phyloP scores from a whole-genome alignment of 306 rosid genomes.

The Hippophae gyantsensis region DNA sequence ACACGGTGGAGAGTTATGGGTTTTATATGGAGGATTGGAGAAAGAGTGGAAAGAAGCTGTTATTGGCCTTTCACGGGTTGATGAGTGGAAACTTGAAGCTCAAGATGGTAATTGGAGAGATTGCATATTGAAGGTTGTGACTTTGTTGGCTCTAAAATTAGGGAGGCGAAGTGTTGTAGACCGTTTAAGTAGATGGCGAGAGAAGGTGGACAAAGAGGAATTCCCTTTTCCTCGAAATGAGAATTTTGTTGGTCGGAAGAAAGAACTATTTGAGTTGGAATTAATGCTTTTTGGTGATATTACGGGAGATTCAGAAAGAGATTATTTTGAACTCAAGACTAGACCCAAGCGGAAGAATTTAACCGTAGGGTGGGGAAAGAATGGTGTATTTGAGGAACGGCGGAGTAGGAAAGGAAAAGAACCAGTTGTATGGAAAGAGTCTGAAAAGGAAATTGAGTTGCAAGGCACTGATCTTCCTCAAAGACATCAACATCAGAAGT shows the following conservation, averaged over 20 bases:
- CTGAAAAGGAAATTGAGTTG: constrained; percentile 79
- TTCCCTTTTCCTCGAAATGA: constrained; percentile 64
- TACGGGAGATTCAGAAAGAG: constrained; percentile 62
- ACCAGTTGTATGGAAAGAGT: constrained; percentile 78
- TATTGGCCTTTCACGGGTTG: constrained; percentile 57
- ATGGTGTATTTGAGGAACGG: constrained; percentile 45
- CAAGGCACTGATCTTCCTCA: constrained; percentile 48
- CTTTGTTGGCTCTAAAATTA: constrained; percentile 51
- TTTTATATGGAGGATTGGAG: constrained; percentile 64
- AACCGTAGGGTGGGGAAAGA: constrained; percentile 57
- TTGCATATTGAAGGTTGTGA: constrained; percentile 59
- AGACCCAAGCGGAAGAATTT: constrained; percentile 54
- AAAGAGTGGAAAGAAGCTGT: constrained; percentile 81
- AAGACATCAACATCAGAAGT: constrained; percentile 34
- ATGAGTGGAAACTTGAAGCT: constrained; percentile 87
- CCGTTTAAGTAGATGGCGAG: constrained; percentile 63
- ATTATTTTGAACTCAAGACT: constrained; percentile 76
- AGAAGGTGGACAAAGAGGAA: constrained; percentile 71
- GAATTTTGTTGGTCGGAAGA: constrained; percentile 67
- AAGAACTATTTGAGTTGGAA: constrained; percentile 72
- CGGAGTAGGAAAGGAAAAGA: constrained; percentile 62
- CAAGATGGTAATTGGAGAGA: constrained; percentile 86
- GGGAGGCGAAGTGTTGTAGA: constrained; percentile 81
- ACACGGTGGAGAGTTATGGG: constrained; percentile 79
- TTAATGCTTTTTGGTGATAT: constrained; percentile 73